A percentile compares a stretch with the other conserved stretches of the same genome.
Conservation (phyloP, 441 rosid species). For the Adansonia rubrostipa region DNA sequence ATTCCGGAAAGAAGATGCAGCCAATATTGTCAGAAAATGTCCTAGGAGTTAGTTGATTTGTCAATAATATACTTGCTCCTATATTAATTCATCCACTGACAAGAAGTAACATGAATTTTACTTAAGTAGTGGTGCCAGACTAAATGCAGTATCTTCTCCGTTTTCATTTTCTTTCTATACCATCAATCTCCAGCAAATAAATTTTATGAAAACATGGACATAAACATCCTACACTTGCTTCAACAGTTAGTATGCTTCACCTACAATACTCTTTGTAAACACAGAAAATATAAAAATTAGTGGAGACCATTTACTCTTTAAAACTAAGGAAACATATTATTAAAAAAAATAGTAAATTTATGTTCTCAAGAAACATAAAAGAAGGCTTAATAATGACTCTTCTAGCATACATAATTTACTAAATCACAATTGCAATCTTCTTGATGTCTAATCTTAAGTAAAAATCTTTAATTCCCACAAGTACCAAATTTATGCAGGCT, state of each 20-base stretch:
- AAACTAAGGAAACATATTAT: neutral
- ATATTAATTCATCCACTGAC: neutral
- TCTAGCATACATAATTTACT: constrained; percentile 15
- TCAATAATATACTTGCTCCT: constrained; percentile 10
- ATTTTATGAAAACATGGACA: neutral
- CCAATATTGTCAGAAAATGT: constrained; percentile 4
- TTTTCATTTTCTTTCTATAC: neutral
- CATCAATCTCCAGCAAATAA: neutral
- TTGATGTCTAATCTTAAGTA: constrained; percentile 2
- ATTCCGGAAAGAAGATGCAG: neutral
- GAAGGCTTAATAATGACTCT: constrained; percentile 14
- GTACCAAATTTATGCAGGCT: constrained; percentile 10
- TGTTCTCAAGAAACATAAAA: neutral
- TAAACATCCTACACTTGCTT: neutral
- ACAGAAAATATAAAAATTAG: neutral
- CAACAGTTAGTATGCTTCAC: neutral
- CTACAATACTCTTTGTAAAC: neutral
- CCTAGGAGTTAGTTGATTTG: neutral
- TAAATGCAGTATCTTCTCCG: neutral
- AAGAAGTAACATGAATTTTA: neutral
- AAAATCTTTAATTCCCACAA: constrained; percentile 10
- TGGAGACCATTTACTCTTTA: neutral
- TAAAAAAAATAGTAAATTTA: neutral
- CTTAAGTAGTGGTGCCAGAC: neutral
- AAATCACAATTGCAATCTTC: constrained; percentile 4